Evolutionary conservation across 768 basidiomycete species (phyloP).

Genomic region (Galerina sulciceps): DNA sequence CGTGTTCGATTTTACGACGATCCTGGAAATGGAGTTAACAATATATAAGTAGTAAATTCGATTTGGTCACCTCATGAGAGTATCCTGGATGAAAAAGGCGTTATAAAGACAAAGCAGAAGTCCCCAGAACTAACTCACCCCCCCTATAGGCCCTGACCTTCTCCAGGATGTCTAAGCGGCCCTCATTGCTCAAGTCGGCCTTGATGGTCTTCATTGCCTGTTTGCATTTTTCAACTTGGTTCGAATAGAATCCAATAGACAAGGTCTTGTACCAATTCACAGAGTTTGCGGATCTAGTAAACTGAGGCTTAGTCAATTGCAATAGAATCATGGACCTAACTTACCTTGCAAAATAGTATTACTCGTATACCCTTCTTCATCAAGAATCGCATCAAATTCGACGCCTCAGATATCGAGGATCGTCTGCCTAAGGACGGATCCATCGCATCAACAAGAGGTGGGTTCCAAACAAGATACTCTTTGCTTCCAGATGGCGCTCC

Average conservation of each 20-base stretch:
- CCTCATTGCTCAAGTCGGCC: conserved; percentile 71
- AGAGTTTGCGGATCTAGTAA: conserved; percentile 73
- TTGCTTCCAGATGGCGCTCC: conserved; percentile 83
- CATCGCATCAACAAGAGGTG: conserved; percentile 57
- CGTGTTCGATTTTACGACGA: conserved; percentile 80
- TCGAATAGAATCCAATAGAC: not conserved
- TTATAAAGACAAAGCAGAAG: not conserved
- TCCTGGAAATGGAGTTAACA: conserved; percentile 49
- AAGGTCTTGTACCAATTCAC: conserved; percentile 66
- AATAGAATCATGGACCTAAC: not conserved
- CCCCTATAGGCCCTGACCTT: conserved; percentile 85
- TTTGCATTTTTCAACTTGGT: not conserved
- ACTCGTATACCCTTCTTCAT: conserved; percentile 83
- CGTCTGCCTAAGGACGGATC: conserved; percentile 57
- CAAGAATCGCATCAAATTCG: conserved; percentile 72
- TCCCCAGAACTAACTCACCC: conserved; percentile 45
- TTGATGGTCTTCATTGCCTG: conserved; percentile 83
- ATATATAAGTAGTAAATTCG: not conserved
- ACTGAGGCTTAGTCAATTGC: not conserved
- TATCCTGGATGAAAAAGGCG: conserved; percentile 52
- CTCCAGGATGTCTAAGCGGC: conserved; percentile 74
- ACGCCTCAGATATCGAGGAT: conserved; percentile 71
- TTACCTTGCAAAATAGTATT: conserved; percentile 89
- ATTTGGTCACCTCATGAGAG: conserved; percentile 58
- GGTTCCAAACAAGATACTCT: conserved; percentile 82